phyloP scores from a whole-genome alignment of 805 yeast species.

The Metschnikowia lachancei region DNA sequence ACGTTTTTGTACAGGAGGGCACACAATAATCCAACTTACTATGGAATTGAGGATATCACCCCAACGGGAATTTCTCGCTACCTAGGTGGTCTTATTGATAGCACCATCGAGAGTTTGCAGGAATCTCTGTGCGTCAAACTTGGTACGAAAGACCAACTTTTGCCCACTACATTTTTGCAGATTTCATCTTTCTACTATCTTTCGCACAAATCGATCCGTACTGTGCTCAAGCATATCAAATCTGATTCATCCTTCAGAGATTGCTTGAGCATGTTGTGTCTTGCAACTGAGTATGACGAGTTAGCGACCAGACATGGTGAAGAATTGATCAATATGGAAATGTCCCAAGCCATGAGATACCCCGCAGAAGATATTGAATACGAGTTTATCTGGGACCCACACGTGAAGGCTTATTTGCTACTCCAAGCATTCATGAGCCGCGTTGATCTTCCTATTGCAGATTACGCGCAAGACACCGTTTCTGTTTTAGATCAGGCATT shows the following conservation, averaged over 20 bases:
- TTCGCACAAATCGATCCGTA: constrained; percentile 84
- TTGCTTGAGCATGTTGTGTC: constrained; percentile 57
- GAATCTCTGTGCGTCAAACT: constrained; percentile 68
- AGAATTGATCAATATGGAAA: constrained; percentile 61
- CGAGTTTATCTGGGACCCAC: constrained; percentile 81
- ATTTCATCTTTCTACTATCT: constrained; percentile 90
- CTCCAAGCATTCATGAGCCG: constrained; percentile 71
- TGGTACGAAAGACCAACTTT: constrained; percentile 45
- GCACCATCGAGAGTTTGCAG: constrained; percentile 60
- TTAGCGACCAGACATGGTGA: constrained; percentile 91
- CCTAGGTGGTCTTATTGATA: constrained; percentile 64
- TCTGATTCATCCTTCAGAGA: constrained; percentile 47
- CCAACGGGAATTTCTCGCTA: constrained; percentile 56
- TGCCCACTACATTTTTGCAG: constrained; percentile 78
- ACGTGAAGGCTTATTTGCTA: constrained; percentile 70
- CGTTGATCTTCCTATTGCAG: constrained; percentile 86
- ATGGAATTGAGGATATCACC: constrained; percentile 63
- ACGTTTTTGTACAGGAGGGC: constrained; percentile 72
- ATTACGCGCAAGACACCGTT: constrained; percentile 89
- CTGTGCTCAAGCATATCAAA: constrained; percentile 20
- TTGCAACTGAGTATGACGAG: constrained; percentile 80
- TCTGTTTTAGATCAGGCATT: constrained; percentile 91
- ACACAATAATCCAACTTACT: constrained; percentile 74
- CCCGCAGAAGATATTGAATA: constrained; percentile 54
- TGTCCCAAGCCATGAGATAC: constrained; percentile 57